These are phyloP conservation scores for Cudoniella acicularis DNA, from an alignment of 495 filamentous ascomycete genomes.

Conservation along the genomic window DNA sequence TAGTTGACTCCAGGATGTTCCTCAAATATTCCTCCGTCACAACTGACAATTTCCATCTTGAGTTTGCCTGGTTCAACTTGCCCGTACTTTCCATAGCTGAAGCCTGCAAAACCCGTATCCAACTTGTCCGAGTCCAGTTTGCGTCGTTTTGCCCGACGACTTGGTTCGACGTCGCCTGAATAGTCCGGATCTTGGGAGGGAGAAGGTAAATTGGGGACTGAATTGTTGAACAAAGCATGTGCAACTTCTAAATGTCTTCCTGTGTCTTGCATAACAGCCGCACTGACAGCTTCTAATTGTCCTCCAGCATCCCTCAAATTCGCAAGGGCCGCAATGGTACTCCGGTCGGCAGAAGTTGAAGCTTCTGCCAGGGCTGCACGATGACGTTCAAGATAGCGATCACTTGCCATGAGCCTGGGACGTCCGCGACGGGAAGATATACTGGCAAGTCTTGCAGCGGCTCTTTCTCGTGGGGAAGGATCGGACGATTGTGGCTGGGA, in stretches of 20 bases:
- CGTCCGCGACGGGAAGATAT: constrained; percentile 14
- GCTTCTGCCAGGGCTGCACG: constrained; percentile 10
- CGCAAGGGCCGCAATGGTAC: constrained; percentile 8
- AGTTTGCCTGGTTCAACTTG: constrained; percentile 77
- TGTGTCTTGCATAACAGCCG: constrained; percentile 27
- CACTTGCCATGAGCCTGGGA: constrained; percentile 30
- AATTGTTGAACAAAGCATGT: constrained; percentile 43
- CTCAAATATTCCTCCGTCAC: constrained; percentile 77
- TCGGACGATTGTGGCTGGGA: constrained; percentile 2
- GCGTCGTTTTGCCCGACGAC: constrained; percentile 61
- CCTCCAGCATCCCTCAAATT: constrained; percentile 24
- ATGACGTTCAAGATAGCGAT: constrained; percentile 30
- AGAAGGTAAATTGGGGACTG: constrained; percentile 35
- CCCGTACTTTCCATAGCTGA: constrained; percentile 77
- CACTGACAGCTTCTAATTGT: constrained; percentile 39
- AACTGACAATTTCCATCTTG: constrained; percentile 81
- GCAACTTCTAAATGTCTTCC: not conserved
- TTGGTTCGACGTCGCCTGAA: constrained; percentile 31
- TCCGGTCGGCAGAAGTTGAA: not conserved
- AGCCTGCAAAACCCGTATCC: constrained; percentile 44
- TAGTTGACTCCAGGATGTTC: constrained; percentile 50
- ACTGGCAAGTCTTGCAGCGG: constrained; percentile 7
- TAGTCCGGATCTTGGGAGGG: constrained; percentile 38
- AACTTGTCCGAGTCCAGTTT: constrained; percentile 66
- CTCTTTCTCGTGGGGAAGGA: not conserved